Conservation (phyloP, 495 filamentous ascomycete genomes). For the Penicillium silybi region DNA sequence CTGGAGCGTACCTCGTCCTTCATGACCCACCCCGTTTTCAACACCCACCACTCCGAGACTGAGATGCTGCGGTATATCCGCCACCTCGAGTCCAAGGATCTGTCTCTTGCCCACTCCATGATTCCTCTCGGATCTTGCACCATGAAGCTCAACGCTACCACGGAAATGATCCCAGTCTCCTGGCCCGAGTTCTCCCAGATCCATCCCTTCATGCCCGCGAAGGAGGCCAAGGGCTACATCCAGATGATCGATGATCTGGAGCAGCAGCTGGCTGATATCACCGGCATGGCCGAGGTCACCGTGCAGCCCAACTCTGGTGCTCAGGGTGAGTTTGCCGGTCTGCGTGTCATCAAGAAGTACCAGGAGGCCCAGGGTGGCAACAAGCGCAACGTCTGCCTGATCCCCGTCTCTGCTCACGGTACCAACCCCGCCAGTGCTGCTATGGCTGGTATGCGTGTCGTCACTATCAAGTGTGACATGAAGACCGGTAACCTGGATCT, state of each 20-base stretch:
- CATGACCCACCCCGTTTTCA: conserved; percentile 93
- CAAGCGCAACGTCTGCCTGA: conserved; percentile 90
- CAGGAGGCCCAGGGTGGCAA: conserved; percentile 60
- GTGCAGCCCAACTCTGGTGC: conserved; percentile 96
- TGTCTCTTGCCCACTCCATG: conserved; percentile 96
- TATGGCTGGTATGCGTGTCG: conserved; percentile 97
- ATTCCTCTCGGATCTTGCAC: conserved; percentile 99
- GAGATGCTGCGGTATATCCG: conserved; percentile 93
- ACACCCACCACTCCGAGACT: conserved; percentile 94
- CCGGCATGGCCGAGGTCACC: conserved; percentile 85
- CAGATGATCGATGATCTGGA: conserved; percentile 68
- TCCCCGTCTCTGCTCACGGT: conserved; percentile 94
- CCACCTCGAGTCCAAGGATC: conserved; percentile 91
- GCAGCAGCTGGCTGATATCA: conserved; percentile 76
- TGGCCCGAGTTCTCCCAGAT: conserved; percentile 81
- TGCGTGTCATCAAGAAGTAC: conserved; percentile 89
- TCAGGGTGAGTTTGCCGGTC: conserved; percentile 92
- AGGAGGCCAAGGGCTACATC: conserved; percentile 64
- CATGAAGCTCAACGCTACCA: conserved; percentile 97
- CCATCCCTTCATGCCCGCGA: conserved; percentile 72
- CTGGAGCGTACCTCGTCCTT: conserved; percentile 72
- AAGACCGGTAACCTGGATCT: conserved; percentile 90
- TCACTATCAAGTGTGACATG: conserved; percentile 86
- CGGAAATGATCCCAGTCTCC: conserved; percentile 88
- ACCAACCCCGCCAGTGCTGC: conserved; percentile 96